Conservation (phyloP, 768 basidiomycete species). For the Dacryopinax primogenitus region DNA sequence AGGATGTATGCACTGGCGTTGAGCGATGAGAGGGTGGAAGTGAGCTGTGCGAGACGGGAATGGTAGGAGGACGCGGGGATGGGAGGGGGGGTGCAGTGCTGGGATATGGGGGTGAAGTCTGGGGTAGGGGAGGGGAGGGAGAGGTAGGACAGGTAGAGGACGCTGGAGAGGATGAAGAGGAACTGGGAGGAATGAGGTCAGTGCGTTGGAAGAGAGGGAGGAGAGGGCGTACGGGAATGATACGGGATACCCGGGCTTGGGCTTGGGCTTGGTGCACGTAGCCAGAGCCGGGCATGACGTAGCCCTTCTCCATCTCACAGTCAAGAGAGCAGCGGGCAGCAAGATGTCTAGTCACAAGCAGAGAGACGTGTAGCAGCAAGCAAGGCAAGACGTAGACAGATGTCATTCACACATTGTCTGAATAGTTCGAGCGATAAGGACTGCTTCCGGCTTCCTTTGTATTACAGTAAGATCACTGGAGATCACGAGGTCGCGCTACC, state of each 20-base stretch:
- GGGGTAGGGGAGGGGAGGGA: neutral
- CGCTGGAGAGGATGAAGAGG: neutral
- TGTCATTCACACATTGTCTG: no score
- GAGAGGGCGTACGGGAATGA: neutral
- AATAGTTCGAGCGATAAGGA: neutral
- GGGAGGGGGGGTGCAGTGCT: neutral
- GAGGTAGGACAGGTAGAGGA: no score
- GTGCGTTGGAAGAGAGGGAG: neutral
- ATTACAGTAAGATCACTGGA: no score
- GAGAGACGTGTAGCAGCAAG: no score
- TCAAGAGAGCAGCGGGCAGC: no score
- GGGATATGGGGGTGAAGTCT: neutral
- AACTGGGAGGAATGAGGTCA: neutral
- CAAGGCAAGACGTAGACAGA: no score
- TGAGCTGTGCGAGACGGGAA: conserved; percentile 27
- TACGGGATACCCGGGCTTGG: no score
- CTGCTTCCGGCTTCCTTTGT: neutral
- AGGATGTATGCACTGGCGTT: conserved; percentile 60
- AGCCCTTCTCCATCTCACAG: neutral
- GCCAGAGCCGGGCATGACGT: no score
- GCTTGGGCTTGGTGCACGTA: no score
- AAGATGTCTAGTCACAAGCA: no score
- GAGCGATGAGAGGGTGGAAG: conserved; percentile 35
- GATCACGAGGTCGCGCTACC: no score
- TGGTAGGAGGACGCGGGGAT: neutral